Conservation (phyloP, 495 filamentous ascomycete species). For the Melanomma pulvis-pyrius region DNA sequence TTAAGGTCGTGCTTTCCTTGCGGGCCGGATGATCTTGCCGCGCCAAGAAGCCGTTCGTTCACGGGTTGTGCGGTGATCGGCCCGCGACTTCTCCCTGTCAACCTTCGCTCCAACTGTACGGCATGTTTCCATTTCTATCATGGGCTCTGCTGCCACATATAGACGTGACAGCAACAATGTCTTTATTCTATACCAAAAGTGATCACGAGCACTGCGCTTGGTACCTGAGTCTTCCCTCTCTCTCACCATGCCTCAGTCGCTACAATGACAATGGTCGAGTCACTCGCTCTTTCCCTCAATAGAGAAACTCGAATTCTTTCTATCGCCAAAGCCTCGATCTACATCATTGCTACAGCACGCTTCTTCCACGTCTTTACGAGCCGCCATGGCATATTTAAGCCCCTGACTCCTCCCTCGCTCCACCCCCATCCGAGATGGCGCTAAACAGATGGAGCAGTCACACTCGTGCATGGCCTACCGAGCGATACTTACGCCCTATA, state of each 20-base stretch:
- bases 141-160: neutral
- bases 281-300: too few relatives aligned
- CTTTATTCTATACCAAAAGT: too few relatives aligned
- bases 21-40: neutral
- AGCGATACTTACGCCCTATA: too few relatives aligned
- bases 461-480: too few relatives aligned
- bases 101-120: neutral
- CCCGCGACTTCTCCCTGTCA: neutral
- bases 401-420: too few relatives aligned
- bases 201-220: conserved; percentile 35
- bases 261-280: neutral
- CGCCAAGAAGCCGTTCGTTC: neutral
- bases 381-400: too few relatives aligned
- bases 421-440: too few relatives aligned
- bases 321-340: too few relatives aligned
- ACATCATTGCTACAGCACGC: too few relatives aligned
- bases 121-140: neutral
- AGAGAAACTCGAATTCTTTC: too few relatives aligned
- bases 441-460: neutral
- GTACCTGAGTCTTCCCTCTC: neutral
- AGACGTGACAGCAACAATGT: neutral
- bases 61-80: neutral
- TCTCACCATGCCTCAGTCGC: neutral
- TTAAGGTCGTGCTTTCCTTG: neutral
- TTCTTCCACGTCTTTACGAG: too few relatives aligned